These are phyloP conservation scores for Phytophthora europaea DNA, from an alignment of 352 stramenopile species.

Conservation along the genomic window DNA sequence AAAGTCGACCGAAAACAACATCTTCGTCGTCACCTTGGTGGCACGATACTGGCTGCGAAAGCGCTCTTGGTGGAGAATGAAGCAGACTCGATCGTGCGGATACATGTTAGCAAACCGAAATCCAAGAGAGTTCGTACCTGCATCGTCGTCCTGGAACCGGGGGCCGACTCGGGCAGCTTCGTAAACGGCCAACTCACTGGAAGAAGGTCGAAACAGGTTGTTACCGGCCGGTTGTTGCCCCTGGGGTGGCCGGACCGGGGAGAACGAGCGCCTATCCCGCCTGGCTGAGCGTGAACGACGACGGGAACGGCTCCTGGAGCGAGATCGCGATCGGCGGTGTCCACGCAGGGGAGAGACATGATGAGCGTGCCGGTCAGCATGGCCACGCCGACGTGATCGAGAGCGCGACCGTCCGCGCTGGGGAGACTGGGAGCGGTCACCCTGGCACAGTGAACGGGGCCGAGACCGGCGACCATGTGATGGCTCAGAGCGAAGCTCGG, in stretches of 20 bases:
- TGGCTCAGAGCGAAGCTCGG: no score
- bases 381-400: no score
- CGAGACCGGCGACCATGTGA: no score
- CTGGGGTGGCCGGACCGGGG: not conserved
- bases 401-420: no score
- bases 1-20: not conserved
- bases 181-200: not conserved
- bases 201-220: conserved; percentile 5
- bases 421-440: no score
- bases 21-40: not conserved
- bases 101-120: not conserved
- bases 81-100: not conserved
- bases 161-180: not conserved
- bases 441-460: no score
- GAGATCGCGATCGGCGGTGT: not conserved
- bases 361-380: no score
- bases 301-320: not conserved
- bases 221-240: conserved; percentile 1
- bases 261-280: not conserved
- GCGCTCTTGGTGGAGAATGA: not conserved
- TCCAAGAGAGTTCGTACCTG: not conserved
- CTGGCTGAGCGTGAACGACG: no score
- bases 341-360: no score
- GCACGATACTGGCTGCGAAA: not conserved
- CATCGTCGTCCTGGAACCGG: not conserved